Percentiles rank a stretch among this genome's conserved stretches.
phyloP scores from a whole-genome alignment of 306 rosid species.

The Vigna angularis region DNA sequence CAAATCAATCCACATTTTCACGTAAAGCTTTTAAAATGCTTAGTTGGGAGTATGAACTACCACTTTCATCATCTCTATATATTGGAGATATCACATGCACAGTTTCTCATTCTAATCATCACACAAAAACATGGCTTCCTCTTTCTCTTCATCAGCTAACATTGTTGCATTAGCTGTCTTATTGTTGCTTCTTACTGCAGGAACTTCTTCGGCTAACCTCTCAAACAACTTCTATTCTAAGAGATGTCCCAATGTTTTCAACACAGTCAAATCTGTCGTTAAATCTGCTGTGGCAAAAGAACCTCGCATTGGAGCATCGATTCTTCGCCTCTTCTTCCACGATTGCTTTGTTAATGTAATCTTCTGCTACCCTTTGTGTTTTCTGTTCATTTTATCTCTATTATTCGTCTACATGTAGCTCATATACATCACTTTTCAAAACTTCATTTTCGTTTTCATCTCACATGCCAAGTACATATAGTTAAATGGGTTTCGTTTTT shows the following conservation, averaged over 20 bases:
- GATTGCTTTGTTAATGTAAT: slow-evolving; percentile 84
- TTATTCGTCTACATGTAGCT: neutral
- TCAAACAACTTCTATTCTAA: slow-evolving; percentile 56
- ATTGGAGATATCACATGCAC: neutral
- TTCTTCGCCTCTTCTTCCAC: slow-evolving; percentile 79
- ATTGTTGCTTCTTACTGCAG: slow-evolving; percentile 38
- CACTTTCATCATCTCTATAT: slow-evolving; percentile 28
- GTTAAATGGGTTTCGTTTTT: neutral
- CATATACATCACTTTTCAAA: neutral
- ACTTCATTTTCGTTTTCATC: neutral
- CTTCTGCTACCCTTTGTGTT: neutral
- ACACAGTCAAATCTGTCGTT: slow-evolving; percentile 54
- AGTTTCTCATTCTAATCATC: neutral
- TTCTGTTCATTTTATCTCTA: neutral
- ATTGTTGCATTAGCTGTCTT: slow-evolving; percentile 32
- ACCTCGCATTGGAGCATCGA: slow-evolving; percentile 50
- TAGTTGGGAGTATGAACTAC: slow-evolving; percentile 15
- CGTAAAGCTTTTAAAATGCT: neutral
- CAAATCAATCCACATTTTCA: slow-evolving; percentile 31
- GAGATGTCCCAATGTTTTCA: slow-evolving; percentile 65
- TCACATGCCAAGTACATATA: neutral
- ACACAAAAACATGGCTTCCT: slow-evolving; percentile 44
- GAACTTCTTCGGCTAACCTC: slow-evolving; percentile 59
- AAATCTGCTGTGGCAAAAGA: slow-evolving; percentile 62
- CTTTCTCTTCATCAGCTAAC: slow-evolving; percentile 1